Evolutionary conservation across 2,329 filamentous ascomycete species (phyloP), one percentile per base, ranked within the genome.

Genomic region (Amylocarpus encephaloides): DNA sequence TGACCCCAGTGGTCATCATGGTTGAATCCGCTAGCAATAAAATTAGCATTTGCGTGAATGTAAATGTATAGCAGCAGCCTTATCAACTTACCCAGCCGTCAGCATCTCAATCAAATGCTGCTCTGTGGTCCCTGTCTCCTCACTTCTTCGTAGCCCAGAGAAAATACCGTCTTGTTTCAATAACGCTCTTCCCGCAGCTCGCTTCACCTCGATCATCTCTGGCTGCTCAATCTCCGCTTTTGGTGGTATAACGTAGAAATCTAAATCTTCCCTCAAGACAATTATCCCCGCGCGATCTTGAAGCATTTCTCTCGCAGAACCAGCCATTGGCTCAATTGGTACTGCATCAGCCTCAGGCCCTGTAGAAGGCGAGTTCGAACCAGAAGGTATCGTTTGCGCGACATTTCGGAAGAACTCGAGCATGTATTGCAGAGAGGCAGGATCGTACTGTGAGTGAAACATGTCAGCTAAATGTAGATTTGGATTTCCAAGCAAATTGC

Each of bases 91-190:
- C 92, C 92, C 93, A 66, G 93, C 93, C 48, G 93, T 98, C 70
- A 98, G 72, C 93, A 98, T 98, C 74, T 98, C 93, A 64, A 98
- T 98, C 35, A 98, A 76, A 74, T 98, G 93, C 60, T 95, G 93
- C 70, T 98, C 93, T 0, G 93, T 98, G 15, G 92, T 96, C 16
- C 93, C 93, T 15, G 88, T 85, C 70, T 98, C 93, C 61, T 98
- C 91, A 63, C 92, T 97, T 67, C 92, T 89, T 69, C 93, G 86
- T 42, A 98, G 73, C 0, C 93, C 93, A 3, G 91, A 95, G 67
- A 98, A 98, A 62, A 98, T 98, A 43, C 93, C 93, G 61, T 91
- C 82, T 68, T 98, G 93, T 65, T 82, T 80, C 60, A 96, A 77
- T 57, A 98, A 71, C n/a, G 89, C 88, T 60, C 81, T 83, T 18